phyloP scores from a whole-genome alignment of 768 basidiomycete genomes.

The Leccinum uliginosum region DNA sequence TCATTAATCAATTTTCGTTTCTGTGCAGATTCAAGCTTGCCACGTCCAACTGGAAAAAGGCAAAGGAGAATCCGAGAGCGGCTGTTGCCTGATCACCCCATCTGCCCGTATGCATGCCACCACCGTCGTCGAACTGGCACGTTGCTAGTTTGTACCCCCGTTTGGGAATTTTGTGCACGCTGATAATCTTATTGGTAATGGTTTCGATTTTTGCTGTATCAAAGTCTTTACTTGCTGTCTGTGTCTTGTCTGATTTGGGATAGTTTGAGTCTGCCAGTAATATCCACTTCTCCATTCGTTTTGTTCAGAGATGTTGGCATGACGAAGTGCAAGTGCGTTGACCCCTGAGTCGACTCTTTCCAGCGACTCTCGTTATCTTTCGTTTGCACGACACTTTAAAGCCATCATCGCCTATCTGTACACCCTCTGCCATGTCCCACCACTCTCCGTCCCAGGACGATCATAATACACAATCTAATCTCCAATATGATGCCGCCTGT shows the following conservation, averaged over 20 bases:
- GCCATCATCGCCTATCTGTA: background rate
- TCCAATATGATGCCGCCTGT: slow-evolving; percentile 8
- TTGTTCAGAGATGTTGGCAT: slow-evolving; percentile 9
- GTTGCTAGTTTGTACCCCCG: slow-evolving; percentile 12
- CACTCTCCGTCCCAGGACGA: slow-evolving; percentile 8
- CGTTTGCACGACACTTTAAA: slow-evolving; percentile 15
- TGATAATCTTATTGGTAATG: slow-evolving; percentile 30
- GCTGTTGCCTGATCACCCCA: slow-evolving; percentile 18
- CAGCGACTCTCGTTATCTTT: slow-evolving; percentile 14
- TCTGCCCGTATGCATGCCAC: slow-evolving; percentile 5
- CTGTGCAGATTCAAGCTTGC: slow-evolving; percentile 62
- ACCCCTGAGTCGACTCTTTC: slow-evolving; percentile 25
- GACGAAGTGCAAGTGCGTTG: background rate
- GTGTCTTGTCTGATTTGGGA: background rate
- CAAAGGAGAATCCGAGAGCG: slow-evolving; percentile 60
- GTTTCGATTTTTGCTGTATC: slow-evolving; percentile 20
- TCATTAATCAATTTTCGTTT: background rate
- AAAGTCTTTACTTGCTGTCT: slow-evolving; percentile 7
- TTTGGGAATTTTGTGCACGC: slow-evolving; percentile 16
- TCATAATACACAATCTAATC: slow-evolving; percentile 23
- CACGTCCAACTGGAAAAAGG: slow-evolving; percentile 73
- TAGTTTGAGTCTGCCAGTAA: slow-evolving; percentile 7
- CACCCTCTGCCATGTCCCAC: slow-evolving; percentile 11
- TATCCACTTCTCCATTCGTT: too few relatives aligned
- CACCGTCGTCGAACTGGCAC: slow-evolving; percentile 6